Evolutionary conservation across 305 asterid genomes (phyloP).

Genomic region (Stenogyne calaminthoides): DNA sequence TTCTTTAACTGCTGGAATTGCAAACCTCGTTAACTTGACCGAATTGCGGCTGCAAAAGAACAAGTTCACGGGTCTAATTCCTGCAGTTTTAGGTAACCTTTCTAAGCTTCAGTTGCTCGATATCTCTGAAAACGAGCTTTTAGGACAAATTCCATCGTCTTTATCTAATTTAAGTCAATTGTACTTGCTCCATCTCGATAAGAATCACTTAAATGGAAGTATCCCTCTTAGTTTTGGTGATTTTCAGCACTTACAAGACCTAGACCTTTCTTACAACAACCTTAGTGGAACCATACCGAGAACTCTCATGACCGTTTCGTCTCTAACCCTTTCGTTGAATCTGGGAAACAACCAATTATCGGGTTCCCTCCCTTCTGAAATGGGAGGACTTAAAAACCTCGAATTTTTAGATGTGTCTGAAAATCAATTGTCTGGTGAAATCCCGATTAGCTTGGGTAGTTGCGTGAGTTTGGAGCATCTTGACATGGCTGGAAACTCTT

Average conservation of each 20-base stretch:
- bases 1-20: constrained; percentile 30
- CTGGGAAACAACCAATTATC: constrained; percentile 35
- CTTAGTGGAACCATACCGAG: constrained; percentile 39
- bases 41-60: constrained; percentile 36
- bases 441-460: constrained; percentile 28
- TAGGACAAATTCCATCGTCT: constrained; percentile 37
- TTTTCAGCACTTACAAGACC: constrained; percentile 33
- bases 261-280: constrained; percentile 44
- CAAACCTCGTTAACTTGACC: constrained; percentile 36
- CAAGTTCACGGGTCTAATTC: constrained; percentile 33
- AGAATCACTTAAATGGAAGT: constrained; percentile 34
- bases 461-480: constrained; percentile 31
- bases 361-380: constrained; percentile 35
- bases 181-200: constrained; percentile 30
- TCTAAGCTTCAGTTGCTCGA: constrained; percentile 36
- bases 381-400: constrained; percentile 37
- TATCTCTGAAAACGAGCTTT: constrained; percentile 41
- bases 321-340: constrained; percentile 33
- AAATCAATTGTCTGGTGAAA: constrained; percentile 36
- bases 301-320: constrained; percentile 31
- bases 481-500: constrained; percentile 30
- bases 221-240: constrained; percentile 38
- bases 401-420: constrained; percentile 34
- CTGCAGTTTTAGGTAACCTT: constrained; percentile 35
- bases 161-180: constrained; percentile 29